These are phyloP conservation scores for Candida silvicultrix DNA, from an alignment of 805 yeast genomes.

Conservation along the genomic window DNA sequence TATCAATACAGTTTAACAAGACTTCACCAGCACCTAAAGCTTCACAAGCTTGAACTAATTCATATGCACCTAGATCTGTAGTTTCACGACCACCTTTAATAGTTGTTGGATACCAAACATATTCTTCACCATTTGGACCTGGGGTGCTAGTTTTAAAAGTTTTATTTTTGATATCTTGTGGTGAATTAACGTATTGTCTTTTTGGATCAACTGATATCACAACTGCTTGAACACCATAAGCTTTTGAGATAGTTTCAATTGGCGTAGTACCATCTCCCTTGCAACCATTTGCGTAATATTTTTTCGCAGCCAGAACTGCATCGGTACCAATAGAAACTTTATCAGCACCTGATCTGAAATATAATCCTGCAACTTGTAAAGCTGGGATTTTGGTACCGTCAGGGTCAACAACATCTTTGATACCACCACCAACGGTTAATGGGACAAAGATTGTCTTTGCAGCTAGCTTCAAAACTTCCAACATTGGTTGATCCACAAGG, in stretches of 20 bases:
- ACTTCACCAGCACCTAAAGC: constrained; percentile 96
- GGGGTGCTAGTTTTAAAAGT: constrained; percentile 55
- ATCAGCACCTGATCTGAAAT: constrained; percentile 96
- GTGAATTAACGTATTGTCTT: constrained; percentile 65
- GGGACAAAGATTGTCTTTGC: constrained; percentile 95
- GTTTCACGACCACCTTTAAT: constrained; percentile 94
- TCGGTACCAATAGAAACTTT: constrained; percentile 98
- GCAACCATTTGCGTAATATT: constrained; percentile 54
- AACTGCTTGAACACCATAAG: constrained; percentile 96
- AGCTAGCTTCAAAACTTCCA: constrained; percentile 75
- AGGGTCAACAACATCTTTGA: constrained; percentile 83
- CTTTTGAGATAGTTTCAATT: constrained; percentile 85
- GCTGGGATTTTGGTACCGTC: constrained; percentile 78
- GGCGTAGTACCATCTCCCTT: constrained; percentile 72
- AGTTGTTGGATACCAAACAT: constrained; percentile 93
- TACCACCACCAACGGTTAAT: constrained; percentile 97
- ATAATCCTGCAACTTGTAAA: constrained; percentile 81
- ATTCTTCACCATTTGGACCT: constrained; percentile 87
- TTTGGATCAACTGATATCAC: constrained; percentile 98
- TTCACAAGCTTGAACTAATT: constrained; percentile 84
- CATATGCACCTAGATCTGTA: constrained; percentile 86
- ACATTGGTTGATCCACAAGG: constrained; percentile 88
- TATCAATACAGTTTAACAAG: constrained; percentile 88
- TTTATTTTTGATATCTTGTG: constrained; percentile 53
- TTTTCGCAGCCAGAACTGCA: constrained; percentile 89